These are phyloP conservation scores for Barnettozyma californica DNA, from an alignment of 805 yeast species.

Conservation along the genomic window DNA sequence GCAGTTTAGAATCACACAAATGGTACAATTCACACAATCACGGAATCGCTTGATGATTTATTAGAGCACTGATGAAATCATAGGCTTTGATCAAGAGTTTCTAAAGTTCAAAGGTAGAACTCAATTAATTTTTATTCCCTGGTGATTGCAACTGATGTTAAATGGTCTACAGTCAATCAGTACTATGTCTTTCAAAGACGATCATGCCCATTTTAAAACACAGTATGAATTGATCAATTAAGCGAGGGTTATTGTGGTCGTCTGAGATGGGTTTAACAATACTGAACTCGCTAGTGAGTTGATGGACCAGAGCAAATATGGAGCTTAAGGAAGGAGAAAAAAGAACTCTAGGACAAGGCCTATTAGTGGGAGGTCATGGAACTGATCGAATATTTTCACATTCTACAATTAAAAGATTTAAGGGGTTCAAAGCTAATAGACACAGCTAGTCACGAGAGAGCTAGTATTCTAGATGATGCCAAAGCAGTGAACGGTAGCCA, in stretches of 20 bases:
- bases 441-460: constrained; percentile 9
- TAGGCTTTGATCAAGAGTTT: constrained; percentile 8
- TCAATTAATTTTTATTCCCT: constrained; percentile 19
- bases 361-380: not conserved
- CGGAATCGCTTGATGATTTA: constrained; percentile 12
- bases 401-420: no score
- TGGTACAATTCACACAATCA: constrained; percentile 17
- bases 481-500: constrained; percentile 2
- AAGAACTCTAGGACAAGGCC: constrained; percentile 6
- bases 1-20: constrained; percentile 16
- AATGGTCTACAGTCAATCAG: constrained; percentile 26
- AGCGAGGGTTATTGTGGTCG: constrained; percentile 25
- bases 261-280: constrained; percentile 31
- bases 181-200: constrained; percentile 14
- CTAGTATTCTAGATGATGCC: constrained; percentile 1
- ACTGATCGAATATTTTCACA: no score
- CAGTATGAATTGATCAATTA: constrained; percentile 14
- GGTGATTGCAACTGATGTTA: constrained; percentile 29
- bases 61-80: constrained; percentile 16
- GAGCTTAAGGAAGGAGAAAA: constrained; percentile 12
- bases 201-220: constrained; percentile 13
- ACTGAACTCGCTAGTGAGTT: constrained; percentile 31
- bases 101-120: constrained; percentile 12
- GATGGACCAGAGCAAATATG: constrained; percentile 17
- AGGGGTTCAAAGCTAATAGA: constrained; percentile 5